A percentile compares a stretch with the other conserved stretches of the same genome.
Conservation (phyloP, 169 alveolate species). For the Plasmodium vivax region DNA sequence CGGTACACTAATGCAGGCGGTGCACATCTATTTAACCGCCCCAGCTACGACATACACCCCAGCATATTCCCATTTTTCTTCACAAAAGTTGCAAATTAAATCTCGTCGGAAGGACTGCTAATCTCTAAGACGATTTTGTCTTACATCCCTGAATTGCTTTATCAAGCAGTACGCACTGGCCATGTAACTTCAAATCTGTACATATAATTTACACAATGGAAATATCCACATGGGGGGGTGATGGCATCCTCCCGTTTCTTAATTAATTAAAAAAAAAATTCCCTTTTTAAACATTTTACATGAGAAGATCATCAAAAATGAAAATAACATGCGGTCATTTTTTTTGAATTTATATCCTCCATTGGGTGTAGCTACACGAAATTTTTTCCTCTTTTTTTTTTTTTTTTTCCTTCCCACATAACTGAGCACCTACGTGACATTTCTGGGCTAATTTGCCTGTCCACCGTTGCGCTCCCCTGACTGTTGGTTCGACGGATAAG, state of each 20-base stretch:
- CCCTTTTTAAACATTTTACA: background rate
- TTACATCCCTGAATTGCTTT: background rate
- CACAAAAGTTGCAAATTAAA: background rate
- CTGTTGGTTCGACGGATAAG: background rate
- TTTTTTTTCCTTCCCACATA: background rate
- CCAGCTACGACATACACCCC: background rate
- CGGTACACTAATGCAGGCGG: background rate
- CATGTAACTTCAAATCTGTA: background rate
- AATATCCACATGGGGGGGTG: background rate
- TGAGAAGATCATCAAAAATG: background rate
- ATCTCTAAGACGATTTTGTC: background rate
- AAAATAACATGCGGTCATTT: background rate
- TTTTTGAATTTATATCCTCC: background rate
- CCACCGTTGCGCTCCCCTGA: background rate
- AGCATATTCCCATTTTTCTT: background rate
- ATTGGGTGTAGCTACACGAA: background rate
- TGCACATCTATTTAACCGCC: too few relatives aligned
- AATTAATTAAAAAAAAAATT: too few relatives aligned
- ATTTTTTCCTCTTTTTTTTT: too few relatives aligned
- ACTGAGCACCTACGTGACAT: background rate
- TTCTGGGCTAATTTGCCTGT: background rate
- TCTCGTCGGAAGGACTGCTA: background rate
- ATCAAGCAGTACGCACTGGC: background rate
- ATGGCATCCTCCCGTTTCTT: background rate
- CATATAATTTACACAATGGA: background rate